Percentiles rank a stretch among this genome's conserved stretches.
phyloP scores from a whole-genome alignment of 1,139 yeast genomes.

The Arxiozyma telluris region DNA sequence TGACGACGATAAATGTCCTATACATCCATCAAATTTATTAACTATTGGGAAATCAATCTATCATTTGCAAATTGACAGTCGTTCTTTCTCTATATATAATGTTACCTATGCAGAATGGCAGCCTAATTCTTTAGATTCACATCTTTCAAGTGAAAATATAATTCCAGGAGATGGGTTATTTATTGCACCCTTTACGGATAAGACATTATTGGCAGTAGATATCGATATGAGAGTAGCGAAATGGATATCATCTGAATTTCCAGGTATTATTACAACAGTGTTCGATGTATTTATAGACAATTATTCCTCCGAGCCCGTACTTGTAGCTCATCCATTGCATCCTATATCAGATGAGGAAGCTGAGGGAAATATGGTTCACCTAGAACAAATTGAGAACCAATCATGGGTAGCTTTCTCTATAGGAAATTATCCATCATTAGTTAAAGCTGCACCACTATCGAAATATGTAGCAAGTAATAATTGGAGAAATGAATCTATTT shows the following conservation, averaged over 20 bases:
- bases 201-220: constrained; percentile 59
- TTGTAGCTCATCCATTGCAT: constrained; percentile 58
- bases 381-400: constrained; percentile 55
- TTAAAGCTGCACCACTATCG: constrained; percentile 68
- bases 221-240: constrained; percentile 56
- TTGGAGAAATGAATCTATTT: constrained; percentile 35
- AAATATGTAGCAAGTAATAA: constrained; percentile 42
- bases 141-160: constrained; percentile 44
- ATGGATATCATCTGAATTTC: constrained; percentile 53
- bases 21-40: constrained; percentile 15
- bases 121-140: constrained; percentile 76
- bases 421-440: constrained; percentile 65
- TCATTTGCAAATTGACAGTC: constrained; percentile 55
- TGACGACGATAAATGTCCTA: constrained; percentile 15
- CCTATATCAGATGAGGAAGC: constrained; percentile 22
- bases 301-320: constrained; percentile 27
- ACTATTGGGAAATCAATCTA: constrained; percentile 41
- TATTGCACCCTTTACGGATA: constrained; percentile 78
- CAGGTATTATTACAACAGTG: constrained; percentile 27
- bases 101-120: constrained; percentile 89
- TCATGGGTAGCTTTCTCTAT: constrained; percentile 90
- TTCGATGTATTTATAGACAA: constrained; percentile 29
- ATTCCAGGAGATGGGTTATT: constrained; percentile 61
- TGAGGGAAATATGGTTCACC: constrained; percentile 40
- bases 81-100: constrained; percentile 67